Evolutionary conservation across 352 stramenopile species (phyloP).

Genomic region (Saprolegnia parasitica): DNA sequence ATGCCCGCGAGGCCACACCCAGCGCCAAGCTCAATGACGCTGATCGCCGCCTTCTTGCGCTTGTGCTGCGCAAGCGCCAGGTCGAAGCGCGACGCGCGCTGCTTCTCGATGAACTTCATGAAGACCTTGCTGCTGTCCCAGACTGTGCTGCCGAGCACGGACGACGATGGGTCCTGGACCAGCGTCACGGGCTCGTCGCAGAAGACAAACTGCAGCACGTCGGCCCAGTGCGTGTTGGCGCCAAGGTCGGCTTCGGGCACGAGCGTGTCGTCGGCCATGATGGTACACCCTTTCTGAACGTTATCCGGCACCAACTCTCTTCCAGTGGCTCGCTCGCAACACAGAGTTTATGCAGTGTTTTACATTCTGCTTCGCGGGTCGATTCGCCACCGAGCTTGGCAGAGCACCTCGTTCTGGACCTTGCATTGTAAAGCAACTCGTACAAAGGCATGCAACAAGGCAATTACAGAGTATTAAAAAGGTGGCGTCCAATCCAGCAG

Average conservation of each 20-base stretch:
- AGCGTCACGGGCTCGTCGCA: constrained; percentile 35
- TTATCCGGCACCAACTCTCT: too few species aligned
- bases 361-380: too few species aligned
- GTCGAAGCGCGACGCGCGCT: constrained; percentile 40
- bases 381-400: too few species aligned
- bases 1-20: constrained; percentile 73
- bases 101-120: constrained; percentile 79
- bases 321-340: too few species aligned
- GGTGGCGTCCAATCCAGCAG: too few species aligned
- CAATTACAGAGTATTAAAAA: too few species aligned
- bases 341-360: too few species aligned
- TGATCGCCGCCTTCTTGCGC: constrained; percentile 30
- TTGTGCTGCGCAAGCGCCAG: constrained; percentile 34
- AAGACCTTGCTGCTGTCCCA: constrained; percentile 85
- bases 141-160: constrained; percentile 75
- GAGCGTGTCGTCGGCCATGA: constrained; percentile 91
- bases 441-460: too few species aligned
- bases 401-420: too few species aligned
- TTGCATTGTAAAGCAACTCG: too few species aligned
- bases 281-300: constrained; percentile 90
- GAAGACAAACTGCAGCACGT: constrained; percentile 13
- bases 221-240: constrained; percentile 25
- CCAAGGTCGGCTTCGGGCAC: not conserved
- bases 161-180: constrained; percentile 75
- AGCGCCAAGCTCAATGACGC: constrained; percentile 69